These are phyloP conservation scores for Cicer chorassanicum DNA, from an alignment of 306 rosid genomes.

Conservation along the genomic window DNA sequence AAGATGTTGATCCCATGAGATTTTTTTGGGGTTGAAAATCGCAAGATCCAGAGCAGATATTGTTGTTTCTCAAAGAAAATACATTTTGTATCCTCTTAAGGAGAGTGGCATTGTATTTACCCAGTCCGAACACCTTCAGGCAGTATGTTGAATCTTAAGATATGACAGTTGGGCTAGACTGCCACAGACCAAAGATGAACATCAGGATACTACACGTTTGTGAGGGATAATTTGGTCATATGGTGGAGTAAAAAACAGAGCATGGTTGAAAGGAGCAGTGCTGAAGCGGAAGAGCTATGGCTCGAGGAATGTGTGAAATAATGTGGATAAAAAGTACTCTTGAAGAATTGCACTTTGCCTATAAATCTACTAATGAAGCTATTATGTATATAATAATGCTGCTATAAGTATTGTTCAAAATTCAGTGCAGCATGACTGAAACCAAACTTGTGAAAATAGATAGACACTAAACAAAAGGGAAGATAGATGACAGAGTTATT, in stretches of 20 bases:
- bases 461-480: background rate
- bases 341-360: background rate
- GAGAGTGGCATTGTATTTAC: background rate
- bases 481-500: background rate
- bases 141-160: background rate
- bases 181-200: background rate
- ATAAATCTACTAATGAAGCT: background rate
- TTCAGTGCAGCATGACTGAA: background rate
- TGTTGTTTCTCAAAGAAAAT: background rate
- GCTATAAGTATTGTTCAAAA: background rate
- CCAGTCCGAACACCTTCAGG: background rate
- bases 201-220: background rate
- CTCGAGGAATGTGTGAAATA: constrained; percentile 7
- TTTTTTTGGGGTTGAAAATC: background rate
- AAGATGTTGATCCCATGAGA: too few species aligned
- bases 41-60: background rate
- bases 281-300: background rate
- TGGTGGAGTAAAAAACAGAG: background rate
- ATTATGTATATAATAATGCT: background rate
- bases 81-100: background rate
- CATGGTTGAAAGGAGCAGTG: background rate
- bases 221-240: background rate
- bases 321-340: background rate
- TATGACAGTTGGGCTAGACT: background rate
- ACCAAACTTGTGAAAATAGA: background rate